Evolutionary conservation across 1,139 yeast species (phyloP), one percentile per base, ranked within the genome.

Genomic region (Zygosaccharomyces pseudobailii): DNA sequence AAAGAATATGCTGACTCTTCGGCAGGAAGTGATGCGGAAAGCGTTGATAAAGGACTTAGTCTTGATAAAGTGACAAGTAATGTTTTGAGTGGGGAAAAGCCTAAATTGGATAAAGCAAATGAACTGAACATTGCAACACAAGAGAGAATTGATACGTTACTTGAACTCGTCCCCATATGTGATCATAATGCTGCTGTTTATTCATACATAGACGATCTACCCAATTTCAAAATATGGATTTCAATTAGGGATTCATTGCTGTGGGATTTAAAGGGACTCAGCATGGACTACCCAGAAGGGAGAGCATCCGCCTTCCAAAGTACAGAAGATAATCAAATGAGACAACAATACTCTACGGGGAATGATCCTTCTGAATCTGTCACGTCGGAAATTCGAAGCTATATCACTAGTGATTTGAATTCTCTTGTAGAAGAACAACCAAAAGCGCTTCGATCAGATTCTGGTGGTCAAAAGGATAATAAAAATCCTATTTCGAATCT

Each of bases 141-240:
- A 30, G 45, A 53, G 19, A 52, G 50, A 39, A 49, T 57, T 21
- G 53, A 58, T 17, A 37, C 56, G 8, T 37, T 59, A 28, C 45
- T 63, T 22, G 62, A 62, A 37, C 47, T 65, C 19, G 53, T 61
- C n/a, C 50, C 60, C 4, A 57, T 60, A 5, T 62, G 66, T 40
- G 57, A 55, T 35, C 66, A 63, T 38, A 65, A 65, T 48, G 66
- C 68, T 0, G 55, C 57, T n/a, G 63, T 61, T 1, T 65, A 65
- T 49, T 51, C 58, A 3, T 55, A 52, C 38, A 58, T 65, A 22
- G 62, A 58, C 23, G 69, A 65, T 43, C 37, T 61, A 19, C 53
- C 61, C 10, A 60, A 62, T 43, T 58, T 59, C 35, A 65, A 65
- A 40, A 42, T 55, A 5, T 65, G 69, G 69, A 49, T 62, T n/a